Conservation (phyloP, 352 stramenopile genomes). For the Albugo candida region DNA sequence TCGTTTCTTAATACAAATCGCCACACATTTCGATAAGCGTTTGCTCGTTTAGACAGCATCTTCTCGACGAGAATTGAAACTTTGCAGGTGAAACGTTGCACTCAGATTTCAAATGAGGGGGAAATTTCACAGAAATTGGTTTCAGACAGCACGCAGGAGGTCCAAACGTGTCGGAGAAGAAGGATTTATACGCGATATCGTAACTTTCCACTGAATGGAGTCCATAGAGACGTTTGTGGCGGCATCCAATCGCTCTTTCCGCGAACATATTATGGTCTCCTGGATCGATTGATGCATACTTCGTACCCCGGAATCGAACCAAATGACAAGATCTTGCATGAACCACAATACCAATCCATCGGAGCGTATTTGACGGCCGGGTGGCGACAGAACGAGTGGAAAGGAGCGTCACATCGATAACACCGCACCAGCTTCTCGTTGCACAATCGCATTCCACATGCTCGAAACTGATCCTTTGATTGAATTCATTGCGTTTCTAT, state of each 20-base stretch:
- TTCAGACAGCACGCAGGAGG: too few relatives aligned
- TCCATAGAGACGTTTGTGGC: too few relatives aligned
- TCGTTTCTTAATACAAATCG: constrained; percentile 14
- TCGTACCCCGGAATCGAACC: not conserved
- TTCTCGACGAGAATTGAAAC: constrained; percentile 32
- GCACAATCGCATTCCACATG: constrained; percentile 48
- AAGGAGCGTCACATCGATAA: constrained; percentile 66
- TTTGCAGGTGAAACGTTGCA: too few relatives aligned
- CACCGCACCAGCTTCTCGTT: constrained; percentile 45
- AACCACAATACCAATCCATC: constrained; percentile 55
- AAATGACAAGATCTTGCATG: constrained; percentile 26
- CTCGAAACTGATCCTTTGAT: constrained; percentile 61
- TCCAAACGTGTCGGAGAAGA: too few relatives aligned
- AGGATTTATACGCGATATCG: too few relatives aligned
- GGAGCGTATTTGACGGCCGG: constrained; percentile 32
- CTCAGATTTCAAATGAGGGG: too few relatives aligned
- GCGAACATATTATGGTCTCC: not conserved
- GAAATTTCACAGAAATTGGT: too few relatives aligned
- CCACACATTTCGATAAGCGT: constrained; percentile 24
- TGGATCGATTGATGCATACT: not conserved
- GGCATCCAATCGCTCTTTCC: too few relatives aligned
- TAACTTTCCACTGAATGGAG: too few relatives aligned
- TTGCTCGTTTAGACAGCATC: too few relatives aligned
- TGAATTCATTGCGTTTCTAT: constrained; percentile 35
- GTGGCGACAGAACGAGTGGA: constrained; percentile 64